These are phyloP conservation scores for Lunularia cruciata DNA, from an alignment of 225 moss, liverwort and hornwort species.

Conservation along the genomic window DNA sequence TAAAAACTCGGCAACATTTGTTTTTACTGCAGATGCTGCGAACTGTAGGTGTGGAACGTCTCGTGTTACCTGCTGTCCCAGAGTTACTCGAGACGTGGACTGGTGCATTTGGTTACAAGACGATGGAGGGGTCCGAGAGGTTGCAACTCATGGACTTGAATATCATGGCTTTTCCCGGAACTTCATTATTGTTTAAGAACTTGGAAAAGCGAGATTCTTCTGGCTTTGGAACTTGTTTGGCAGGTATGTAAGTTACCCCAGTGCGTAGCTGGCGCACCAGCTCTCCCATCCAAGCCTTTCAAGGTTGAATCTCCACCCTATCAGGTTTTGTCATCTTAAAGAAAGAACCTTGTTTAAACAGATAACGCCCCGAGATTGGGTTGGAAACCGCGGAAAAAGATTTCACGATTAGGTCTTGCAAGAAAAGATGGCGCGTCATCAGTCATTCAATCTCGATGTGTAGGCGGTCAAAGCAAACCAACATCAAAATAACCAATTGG, in stretches of 20 bases:
- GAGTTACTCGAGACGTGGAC: constrained; percentile 86
- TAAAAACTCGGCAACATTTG: too few species aligned
- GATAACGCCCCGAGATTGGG: too few species aligned
- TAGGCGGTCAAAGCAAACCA: too few species aligned
- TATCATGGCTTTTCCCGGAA: constrained; percentile 94
- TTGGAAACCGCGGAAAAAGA: too few species aligned
- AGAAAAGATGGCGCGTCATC: too few species aligned
- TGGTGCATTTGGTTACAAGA: constrained; percentile 73
- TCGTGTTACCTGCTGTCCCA: constrained; percentile 92
- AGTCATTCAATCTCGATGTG: too few species aligned
- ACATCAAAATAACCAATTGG: too few species aligned
- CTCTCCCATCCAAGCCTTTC: too few species aligned
- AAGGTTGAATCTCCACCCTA: too few species aligned
- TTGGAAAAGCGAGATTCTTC: constrained; percentile 40
- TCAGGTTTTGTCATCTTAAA: background rate
- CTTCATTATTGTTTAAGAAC: constrained; percentile 65
- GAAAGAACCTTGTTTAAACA: background rate
- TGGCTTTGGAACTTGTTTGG: background rate
- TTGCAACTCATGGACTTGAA: constrained; percentile 70
- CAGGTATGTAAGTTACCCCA: constrained; percentile 3
- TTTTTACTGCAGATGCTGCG: constrained; percentile 61
- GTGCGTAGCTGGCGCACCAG: too few species aligned
- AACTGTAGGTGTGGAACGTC: constrained; percentile 63
- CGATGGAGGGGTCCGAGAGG: constrained; percentile 58
- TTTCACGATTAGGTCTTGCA: too few species aligned